Evolutionary conservation across 192 early-diverging fungal species (phyloP), one percentile per base, ranked within the genome.

Genomic region (Backusella liffmaniae): DNA sequence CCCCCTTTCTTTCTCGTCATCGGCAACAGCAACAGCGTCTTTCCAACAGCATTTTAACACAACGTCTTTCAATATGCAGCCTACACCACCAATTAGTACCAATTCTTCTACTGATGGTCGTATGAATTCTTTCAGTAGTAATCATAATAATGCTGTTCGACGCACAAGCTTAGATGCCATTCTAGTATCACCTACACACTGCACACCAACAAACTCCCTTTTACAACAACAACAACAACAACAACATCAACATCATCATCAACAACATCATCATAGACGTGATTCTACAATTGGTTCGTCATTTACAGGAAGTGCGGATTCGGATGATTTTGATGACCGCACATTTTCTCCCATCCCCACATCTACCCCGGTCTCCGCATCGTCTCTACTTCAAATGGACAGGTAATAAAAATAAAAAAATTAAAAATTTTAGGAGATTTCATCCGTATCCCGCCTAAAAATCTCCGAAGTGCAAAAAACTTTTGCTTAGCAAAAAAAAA

Each of bases 271-370:
- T 23, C 67, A 69, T 41, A 69, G 67, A 69, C 74, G 74, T 62
- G 74, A 67, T 10, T 75, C 74, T 1, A 68, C 36, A n/a, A 16
- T 75, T 41, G 67, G 67, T 69, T 56, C 74, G 29, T 75, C 74
- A 12, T 67, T 75, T 67, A 56, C 34, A 18, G 73, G 65, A 18
- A 74, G 73, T 44, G 66, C 74, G 7, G 39, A 75, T 46, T 75
- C 74, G 5, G 74, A 75, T 32, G 74, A 75, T 68, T 56, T 75
- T 37, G 74, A 75, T 66, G 62, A 73, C 67, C 67, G 67, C 67
- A 69, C 67, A 69, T 69, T 69, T 69, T 69, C 67, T 41, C 67
- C 67, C 23, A 69, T 69, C 67, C 67, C 67, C 67, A 69, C 67
- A 69, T 69, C 67, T 41, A 69, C 67, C 67, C 67, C 70, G 44